Evolutionary conservation across 345 rosid genomes (phyloP).

Genomic region (Capsella bursapastoris): DNA sequence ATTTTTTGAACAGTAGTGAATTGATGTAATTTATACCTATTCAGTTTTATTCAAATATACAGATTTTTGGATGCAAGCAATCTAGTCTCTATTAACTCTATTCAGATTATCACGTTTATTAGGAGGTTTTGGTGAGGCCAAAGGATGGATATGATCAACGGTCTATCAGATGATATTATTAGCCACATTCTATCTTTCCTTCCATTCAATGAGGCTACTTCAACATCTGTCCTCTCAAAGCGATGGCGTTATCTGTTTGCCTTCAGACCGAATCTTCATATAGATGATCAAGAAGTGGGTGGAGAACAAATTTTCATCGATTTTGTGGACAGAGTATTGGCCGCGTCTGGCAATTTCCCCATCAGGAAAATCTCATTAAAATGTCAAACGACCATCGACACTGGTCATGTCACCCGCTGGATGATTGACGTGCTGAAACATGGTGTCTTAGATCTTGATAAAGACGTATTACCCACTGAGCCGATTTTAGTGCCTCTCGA

Average conservation of each 20-base stretch:
- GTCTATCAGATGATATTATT: not conserved
- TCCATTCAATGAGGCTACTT: not conserved
- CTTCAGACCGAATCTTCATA: not conserved
- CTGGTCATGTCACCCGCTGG: slow-evolving; percentile 8
- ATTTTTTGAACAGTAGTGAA: too few species aligned
- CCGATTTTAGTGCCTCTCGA: not conserved
- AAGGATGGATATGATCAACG: not conserved
- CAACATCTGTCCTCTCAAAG: not conserved
- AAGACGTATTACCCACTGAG: not conserved
- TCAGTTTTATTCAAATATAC: too few species aligned
- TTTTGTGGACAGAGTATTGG: not conserved
- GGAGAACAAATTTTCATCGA: not conserved
- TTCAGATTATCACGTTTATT: not conserved
- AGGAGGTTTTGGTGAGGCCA: not conserved
- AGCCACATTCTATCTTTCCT: slow-evolving; percentile 14
- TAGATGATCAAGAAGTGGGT: not conserved
- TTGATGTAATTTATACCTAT: too few species aligned
- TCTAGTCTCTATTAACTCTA: too few species aligned
- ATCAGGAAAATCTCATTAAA: not conserved
- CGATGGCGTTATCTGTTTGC: slow-evolving; percentile 13
- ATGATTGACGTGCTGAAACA: slow-evolving; percentile 2
- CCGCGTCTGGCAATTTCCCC: not conserved
- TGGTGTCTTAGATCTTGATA: not conserved
- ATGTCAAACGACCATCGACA: not conserved
- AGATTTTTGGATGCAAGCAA: too few species aligned